Conservation (phyloP, 371 early-diverging fungal species). For the Mortierella sp. region DNA sequence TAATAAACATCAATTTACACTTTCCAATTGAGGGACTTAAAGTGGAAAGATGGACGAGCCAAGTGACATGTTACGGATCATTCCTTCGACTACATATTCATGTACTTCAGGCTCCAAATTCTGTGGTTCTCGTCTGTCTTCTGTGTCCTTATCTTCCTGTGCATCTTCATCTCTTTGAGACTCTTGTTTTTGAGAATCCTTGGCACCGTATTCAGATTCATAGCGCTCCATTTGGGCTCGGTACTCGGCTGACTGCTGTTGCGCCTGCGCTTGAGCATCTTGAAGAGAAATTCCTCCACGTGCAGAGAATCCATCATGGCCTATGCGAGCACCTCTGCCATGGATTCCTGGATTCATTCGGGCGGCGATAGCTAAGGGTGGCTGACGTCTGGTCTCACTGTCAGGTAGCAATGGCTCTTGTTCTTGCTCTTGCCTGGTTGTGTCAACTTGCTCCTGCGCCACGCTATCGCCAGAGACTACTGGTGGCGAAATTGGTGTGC, state of each 20-base stretch:
- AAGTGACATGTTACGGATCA: conserved; percentile 38
- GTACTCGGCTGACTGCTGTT: conserved; percentile 30
- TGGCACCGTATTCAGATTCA: conserved; percentile 3
- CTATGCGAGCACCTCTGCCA: conserved; percentile 18
- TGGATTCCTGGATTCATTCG: conserved; percentile 36
- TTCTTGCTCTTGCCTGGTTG: not conserved
- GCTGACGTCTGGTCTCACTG: not conserved
- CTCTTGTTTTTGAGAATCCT: not conserved
- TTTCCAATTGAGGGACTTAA: not conserved
- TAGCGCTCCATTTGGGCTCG: conserved; percentile 9
- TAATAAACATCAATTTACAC: not conserved
- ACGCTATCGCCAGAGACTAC: not conserved
- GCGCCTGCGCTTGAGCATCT: conserved; percentile 35
- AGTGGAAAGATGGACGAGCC: conserved; percentile 27
- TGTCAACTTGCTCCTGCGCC: not conserved
- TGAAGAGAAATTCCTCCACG: conserved; percentile 23
- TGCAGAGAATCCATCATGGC: conserved; percentile 24
- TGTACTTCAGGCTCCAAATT: conserved; percentile 7
- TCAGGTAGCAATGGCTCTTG: not conserved
- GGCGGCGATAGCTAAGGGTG: conserved; percentile 35
- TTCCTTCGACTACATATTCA: conserved; percentile 36
- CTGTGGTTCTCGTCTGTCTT: not conserved
- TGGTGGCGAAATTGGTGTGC: not conserved
- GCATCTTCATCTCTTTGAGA: not conserved
- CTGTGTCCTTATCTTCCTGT: not conserved